Base-by-base conservation (phyloP, 371 early-diverging fungal species). In the Haplosporangium sp. region DNA sequence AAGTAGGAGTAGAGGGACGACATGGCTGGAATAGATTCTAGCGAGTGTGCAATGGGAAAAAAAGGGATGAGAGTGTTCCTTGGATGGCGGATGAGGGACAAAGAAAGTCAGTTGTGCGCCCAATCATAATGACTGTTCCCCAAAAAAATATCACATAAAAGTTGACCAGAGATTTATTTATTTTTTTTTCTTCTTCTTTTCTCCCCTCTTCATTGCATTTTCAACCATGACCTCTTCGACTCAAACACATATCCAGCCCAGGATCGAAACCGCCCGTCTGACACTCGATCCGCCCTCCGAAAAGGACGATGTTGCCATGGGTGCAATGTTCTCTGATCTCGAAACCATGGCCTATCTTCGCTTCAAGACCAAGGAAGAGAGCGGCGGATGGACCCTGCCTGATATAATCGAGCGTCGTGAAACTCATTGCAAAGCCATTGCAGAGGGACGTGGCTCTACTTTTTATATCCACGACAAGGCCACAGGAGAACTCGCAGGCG, bases 291-390 rank as follows among this genome's bases (percentile, higher is more conserved):
- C 61, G 0, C 73, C 80, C 23, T 53, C 52, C 2, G 69, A 29
- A 8, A 20, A 59, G 38, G 80, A 79, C 40, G 80, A 79, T 47
- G 23, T 43, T 1, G 71, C 67, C 18, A 80, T 82, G 72, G 60
- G 76, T 40, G 73, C 53, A 23, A 82, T 82, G 67, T 55, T 82
- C 48, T 80, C 80, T 0, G 82, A 80, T 21, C 45, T 59, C 47
- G 69, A 65, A 6, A 82, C 75, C 1, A 82, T 82, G 82, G 59
- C 55, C 43, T 62, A 47, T 46, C 66, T 82, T 12, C 61, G 64
- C 0, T 74, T 65, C 59, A 80, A 72, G 82, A 69, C 82, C 55
- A 80, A 75, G 45, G 64, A 64, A 43, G 42, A 50, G 38, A 66
- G 66, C 6, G 73, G 73, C 16, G 82, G 82, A 9, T 82, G 82